Percentiles rank a stretch among this genome's conserved stretches.
phyloP scores from a whole-genome alignment of 2,329 filamentous ascomycete genomes.

The Elsinoe necatrix region DNA sequence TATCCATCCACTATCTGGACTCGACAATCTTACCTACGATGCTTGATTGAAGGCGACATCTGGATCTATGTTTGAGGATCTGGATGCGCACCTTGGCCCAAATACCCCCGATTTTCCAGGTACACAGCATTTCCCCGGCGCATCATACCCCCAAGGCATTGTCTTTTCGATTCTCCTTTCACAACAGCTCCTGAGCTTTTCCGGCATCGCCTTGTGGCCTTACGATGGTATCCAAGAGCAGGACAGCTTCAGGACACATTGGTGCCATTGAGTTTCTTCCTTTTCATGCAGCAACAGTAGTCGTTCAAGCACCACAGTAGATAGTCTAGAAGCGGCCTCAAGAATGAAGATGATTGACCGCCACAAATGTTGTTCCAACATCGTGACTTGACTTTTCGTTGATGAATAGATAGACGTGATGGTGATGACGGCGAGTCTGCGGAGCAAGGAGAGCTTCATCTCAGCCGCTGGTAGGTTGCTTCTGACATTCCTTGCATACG shows the following conservation, averaged over 20 bases:
- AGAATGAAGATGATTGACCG: conserved; percentile 5
- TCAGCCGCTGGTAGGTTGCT: background rate
- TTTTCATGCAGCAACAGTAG: conserved; percentile 4
- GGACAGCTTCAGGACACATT: conserved; percentile 4
- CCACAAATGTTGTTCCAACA: background rate
- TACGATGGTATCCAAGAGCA: conserved; percentile 9
- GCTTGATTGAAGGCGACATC: conserved; percentile 15
- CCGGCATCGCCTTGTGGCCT: background rate
- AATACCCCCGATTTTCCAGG: conserved; percentile 10
- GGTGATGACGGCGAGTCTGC: background rate
- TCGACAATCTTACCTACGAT: conserved; percentile 13
- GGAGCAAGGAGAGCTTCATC: conserved; percentile 5
- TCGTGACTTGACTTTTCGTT: background rate
- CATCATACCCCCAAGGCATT: conserved; percentile 9
- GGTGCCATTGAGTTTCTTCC: conserved; percentile 2
- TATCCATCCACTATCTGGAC: conserved; percentile 15
- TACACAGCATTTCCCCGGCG: conserved; percentile 10
- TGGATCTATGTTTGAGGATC: conserved; percentile 16
- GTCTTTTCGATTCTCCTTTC: background rate
- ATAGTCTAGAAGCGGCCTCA: conserved; percentile 10
- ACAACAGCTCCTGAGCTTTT: background rate
- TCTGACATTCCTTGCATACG: conserved; percentile 1
- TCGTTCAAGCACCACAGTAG: background rate
- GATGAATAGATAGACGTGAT: background rate
- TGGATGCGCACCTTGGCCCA: conserved; percentile 12